A percentile compares a stretch with the other conserved stretches of the same genome.
Conservation (phyloP, 345 rosid genomes). For the Eucalyptus urophylla region DNA sequence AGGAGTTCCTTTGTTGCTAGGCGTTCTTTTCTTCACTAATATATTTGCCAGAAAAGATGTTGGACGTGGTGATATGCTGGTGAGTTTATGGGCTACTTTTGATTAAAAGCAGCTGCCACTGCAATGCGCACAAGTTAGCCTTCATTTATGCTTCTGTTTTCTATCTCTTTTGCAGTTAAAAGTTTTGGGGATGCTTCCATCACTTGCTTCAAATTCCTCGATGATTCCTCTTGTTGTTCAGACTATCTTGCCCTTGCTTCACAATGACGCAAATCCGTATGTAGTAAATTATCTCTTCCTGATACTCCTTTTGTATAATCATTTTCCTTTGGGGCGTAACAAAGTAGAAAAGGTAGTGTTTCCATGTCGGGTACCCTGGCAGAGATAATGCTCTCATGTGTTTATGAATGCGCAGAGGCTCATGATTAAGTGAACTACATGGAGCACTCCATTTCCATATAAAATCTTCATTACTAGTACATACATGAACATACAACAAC, state of each 20-base stretch:
- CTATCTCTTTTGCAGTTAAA: slow-evolving; percentile 39
- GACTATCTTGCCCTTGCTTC: slow-evolving; percentile 76
- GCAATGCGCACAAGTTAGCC: not conserved
- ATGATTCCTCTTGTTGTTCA: slow-evolving; percentile 87
- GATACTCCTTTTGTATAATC: not conserved
- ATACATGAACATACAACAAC: not conserved
- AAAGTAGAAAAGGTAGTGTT: not conserved
- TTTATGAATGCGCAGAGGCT: not conserved
- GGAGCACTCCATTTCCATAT: not conserved
- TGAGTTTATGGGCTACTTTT: slow-evolving; percentile 19
- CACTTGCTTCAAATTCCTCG: slow-evolving; percentile 67
- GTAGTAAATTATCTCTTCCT: slow-evolving; percentile 9
- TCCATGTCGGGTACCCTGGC: not conserved
- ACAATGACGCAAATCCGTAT: slow-evolving; percentile 52
- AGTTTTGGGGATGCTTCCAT: slow-evolving; percentile 75
- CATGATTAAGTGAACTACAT: not conserved
- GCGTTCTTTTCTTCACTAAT: slow-evolving; percentile 61
- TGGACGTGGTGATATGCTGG: slow-evolving; percentile 32
- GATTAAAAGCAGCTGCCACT: not conserved
- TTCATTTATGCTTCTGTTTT: not conserved
- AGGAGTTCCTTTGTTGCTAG: slow-evolving; percentile 69
- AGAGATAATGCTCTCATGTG: not conserved
- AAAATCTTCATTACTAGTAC: not conserved
- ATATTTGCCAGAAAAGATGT: slow-evolving; percentile 46
- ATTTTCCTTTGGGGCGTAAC: not conserved